Base-by-base conservation (phyloP, 2,329 filamentous ascomycete species). In the Fonsecaea multimorphosa region DNA sequence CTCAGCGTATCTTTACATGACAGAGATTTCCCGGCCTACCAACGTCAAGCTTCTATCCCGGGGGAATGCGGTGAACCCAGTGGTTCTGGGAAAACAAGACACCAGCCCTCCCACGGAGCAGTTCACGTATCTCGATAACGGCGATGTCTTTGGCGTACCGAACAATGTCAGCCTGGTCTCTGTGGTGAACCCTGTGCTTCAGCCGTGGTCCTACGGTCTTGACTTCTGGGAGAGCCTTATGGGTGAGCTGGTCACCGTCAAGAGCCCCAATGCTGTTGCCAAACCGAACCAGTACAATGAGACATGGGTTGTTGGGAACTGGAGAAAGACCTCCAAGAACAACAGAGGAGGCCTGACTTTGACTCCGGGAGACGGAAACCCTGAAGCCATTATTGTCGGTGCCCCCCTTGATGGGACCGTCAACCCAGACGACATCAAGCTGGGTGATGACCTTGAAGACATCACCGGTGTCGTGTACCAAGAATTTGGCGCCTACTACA, bases 141-240 rank as follows among this genome's bases (percentile, higher is more conserved):
- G 87, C 11, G 86, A 88, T 74, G 79, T 91, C 40, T 90, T 90
- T 67, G 84, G 78, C 1, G 78, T 89, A 3, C 89, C 89, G 11
- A 90, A 89, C 73, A 89, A 86, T 66, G 78, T 79, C 44, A 84
- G 79, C 67, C 82, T 83, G 69, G 73, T 91, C 44, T 89, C 87
- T 1, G 78, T 75, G 5, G 78, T 74, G 36, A 91, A 91, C 74
- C 88, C 88, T 0, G 78, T 79, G 14, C 81, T 91, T 44, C 75
- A 89, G 66, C 89, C 89, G 1, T 77, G 78, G 24, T 77, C 79
- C 49, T 91, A 88, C 72, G 89, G 89, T 1, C 79, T 91, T 32
- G 89, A 91, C 75, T 92, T 91, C 73, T 91, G 89, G 89, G 87
- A 91, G 81, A 88, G 85, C 68, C 77, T 91, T 64, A 81, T 80